A percentile compares a stretch with the other conserved stretches of the same genome.
phyloP scores from a whole-genome alignment of 768 basidiomycete genomes.

The Macrolepiota fuliginosa region DNA sequence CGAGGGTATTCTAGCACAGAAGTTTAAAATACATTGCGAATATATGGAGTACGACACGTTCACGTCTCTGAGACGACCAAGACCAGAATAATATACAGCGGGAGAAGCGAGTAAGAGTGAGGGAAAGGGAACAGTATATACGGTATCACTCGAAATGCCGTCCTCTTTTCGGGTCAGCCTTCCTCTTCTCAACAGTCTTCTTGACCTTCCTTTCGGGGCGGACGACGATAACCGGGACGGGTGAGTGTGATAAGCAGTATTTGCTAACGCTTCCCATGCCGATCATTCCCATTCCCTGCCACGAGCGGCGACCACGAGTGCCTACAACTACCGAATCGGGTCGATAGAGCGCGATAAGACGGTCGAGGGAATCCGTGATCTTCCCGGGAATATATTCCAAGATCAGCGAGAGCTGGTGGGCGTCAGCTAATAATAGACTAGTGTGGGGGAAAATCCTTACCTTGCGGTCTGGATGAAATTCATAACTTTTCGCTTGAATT shows the following conservation, averaged over 20 bases:
- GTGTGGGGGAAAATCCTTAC: constrained; percentile 31
- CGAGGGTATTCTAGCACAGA: no score
- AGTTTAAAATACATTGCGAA: background rate
- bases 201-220: constrained; percentile 84
- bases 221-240: constrained; percentile 96
- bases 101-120: background rate
- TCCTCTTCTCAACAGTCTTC: constrained; percentile 81
- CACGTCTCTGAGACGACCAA: background rate
- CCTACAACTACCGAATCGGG: constrained; percentile 94
- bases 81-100: background rate
- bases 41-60: background rate
- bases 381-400: constrained; percentile 94
- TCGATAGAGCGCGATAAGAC: constrained; percentile 87
- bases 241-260: constrained; percentile 87
- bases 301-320: constrained; percentile 64
- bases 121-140: background rate
- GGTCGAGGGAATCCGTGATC: constrained; percentile 85
- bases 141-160: constrained; percentile 60
- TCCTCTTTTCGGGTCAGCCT: constrained; percentile 86
- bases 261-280: constrained; percentile 54
- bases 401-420: constrained; percentile 72
- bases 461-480: constrained; percentile 75
- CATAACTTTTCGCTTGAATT: constrained; percentile 79
- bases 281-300: constrained; percentile 33
- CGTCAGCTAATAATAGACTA: background rate